Evolutionary conservation across 352 stramenopile species (phyloP).

Genomic region (Phytophthora meadii): DNA sequence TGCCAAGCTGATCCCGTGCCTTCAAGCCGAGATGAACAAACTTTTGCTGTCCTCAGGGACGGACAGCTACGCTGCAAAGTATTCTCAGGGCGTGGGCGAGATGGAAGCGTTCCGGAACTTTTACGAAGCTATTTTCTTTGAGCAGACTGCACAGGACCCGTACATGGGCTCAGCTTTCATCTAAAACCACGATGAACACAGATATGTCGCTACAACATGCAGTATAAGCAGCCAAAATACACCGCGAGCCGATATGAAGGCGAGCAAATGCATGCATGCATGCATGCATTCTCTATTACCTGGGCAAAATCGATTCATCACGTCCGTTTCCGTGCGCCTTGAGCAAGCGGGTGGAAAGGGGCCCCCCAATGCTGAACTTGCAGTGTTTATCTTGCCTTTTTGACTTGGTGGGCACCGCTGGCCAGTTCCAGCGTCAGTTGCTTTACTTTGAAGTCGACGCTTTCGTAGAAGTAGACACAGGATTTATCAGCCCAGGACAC

Average conservation of each 20-base stretch:
- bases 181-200: constrained; percentile 22
- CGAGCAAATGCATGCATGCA: constrained; percentile 9
- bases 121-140: constrained; percentile 86
- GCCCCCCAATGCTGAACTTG: not conserved
- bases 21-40: constrained; percentile 79
- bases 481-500: constrained; percentile 86
- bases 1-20: constrained; percentile 80
- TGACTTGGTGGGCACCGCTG: not conserved
- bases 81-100: constrained; percentile 79
- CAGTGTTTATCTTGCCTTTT: constrained; percentile 1
- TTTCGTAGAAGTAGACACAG: constrained; percentile 79
- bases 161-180: constrained; percentile 47
- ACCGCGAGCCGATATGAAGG: constrained; percentile 13
- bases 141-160: constrained; percentile 52
- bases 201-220: constrained; percentile 6
- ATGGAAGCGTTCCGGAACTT: constrained; percentile 87
- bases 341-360: constrained; percentile 6
- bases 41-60: constrained; percentile 57
- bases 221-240: constrained; percentile 16
- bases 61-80: constrained; percentile 72
- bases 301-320: constrained; percentile 19
- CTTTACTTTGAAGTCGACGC: constrained; percentile 50
- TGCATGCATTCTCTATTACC: constrained; percentile 26
- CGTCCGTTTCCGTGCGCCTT: constrained; percentile 20
- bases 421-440: constrained; percentile 47